Conservation (phyloP, 495 filamentous ascomycete species). For the Aspergillus ellipticus region DNA sequence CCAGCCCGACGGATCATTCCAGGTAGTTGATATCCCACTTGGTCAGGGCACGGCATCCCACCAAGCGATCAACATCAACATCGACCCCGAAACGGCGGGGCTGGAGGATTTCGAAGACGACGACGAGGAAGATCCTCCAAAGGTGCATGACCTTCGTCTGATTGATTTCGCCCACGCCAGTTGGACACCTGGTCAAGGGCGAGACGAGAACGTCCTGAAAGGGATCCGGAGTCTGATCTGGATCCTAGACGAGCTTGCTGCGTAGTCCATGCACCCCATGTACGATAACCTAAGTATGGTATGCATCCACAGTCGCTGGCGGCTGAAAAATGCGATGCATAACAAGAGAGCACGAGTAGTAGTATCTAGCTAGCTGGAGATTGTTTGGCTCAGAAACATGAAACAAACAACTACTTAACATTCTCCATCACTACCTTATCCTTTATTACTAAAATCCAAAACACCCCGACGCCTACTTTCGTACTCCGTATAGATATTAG, state of each 20-base stretch:
- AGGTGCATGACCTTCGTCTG: slow-evolving; percentile 76
- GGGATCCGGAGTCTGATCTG: slow-evolving; percentile 72
- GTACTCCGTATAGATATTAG: too few species aligned
- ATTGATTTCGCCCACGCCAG: slow-evolving; percentile 96
- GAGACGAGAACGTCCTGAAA: slow-evolving; percentile 77
- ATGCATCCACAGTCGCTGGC: slow-evolving; percentile 32
- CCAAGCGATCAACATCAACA: slow-evolving; percentile 39
- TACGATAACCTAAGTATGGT: slow-evolving; percentile 2
- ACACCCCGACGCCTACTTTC: too few species aligned
- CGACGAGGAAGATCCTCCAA: slow-evolving; percentile 63
- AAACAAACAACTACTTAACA: background rate
- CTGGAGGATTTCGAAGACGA: slow-evolving; percentile 49
- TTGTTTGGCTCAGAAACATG: background rate
- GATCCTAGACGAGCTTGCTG: slow-evolving; percentile 62
- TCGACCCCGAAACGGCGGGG: slow-evolving; percentile 30
- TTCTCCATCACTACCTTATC: background rate
- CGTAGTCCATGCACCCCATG: slow-evolving; percentile 27
- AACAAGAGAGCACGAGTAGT: background rate
- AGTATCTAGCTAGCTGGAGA: background rate
- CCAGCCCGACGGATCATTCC: slow-evolving; percentile 27
- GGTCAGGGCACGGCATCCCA: slow-evolving; percentile 25
- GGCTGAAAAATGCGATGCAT: slow-evolving; percentile 13
- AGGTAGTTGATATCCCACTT: slow-evolving; percentile 32
- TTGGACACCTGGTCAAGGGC: slow-evolving; percentile 81
- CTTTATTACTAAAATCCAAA: too few species aligned